Conservation (phyloP, 345 rosid species). For the Rubroshorea leprosula region DNA sequence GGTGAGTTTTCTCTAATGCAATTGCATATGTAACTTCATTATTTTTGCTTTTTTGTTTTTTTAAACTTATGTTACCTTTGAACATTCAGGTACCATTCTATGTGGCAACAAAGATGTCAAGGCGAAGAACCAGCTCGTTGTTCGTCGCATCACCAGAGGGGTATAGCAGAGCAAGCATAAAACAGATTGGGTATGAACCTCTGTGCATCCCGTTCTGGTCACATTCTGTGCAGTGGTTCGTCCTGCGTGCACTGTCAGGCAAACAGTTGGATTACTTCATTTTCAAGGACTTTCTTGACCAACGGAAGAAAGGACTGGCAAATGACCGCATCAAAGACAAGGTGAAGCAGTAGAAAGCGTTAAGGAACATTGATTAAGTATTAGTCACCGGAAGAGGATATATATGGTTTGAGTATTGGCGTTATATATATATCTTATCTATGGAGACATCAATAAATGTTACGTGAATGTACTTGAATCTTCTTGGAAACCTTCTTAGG, state of each 20-base stretch:
- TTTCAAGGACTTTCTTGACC: slow-evolving; percentile 7
- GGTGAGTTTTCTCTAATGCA: slow-evolving; percentile 18
- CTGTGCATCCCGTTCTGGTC: slow-evolving; percentile 32
- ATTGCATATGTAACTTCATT: neutral
- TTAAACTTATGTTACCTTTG: neutral
- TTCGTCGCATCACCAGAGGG: slow-evolving; percentile 29
- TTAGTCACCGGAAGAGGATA: too few species aligned
- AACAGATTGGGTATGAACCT: slow-evolving; percentile 40
- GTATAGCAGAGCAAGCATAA: slow-evolving; percentile 32
- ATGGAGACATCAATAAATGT: too few species aligned
- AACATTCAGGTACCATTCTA: slow-evolving; percentile 30
- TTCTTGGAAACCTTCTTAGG: too few species aligned
- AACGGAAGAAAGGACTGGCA: slow-evolving; percentile 14
- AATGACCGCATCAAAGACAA: slow-evolving; percentile 8
- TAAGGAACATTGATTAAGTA: too few species aligned
- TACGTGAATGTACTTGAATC: too few species aligned
- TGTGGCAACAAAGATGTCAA: slow-evolving; percentile 39
- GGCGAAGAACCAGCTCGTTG: slow-evolving; percentile 15
- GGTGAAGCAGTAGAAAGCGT: neutral
- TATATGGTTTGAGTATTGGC: too few species aligned
- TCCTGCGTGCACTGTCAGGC: slow-evolving; percentile 19
- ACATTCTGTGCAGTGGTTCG: slow-evolving; percentile 32
- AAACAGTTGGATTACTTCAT: slow-evolving; percentile 8
- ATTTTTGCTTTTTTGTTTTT: neutral
- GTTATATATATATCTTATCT: too few species aligned